Conservation (phyloP, 495 filamentous ascomycete genomes). For the Thermothielavioides terrestris region DNA sequence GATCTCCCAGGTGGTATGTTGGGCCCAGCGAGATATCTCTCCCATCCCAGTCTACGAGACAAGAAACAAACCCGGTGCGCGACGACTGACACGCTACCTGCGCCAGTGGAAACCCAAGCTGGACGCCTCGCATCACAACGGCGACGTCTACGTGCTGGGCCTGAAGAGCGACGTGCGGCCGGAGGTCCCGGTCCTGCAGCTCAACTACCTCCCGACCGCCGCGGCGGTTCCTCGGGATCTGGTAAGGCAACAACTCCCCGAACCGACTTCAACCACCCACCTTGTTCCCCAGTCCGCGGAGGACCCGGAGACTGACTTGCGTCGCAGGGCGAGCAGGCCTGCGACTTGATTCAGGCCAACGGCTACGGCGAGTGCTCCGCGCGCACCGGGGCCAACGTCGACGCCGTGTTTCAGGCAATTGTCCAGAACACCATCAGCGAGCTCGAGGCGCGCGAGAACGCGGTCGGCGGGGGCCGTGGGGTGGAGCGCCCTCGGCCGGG, state of each 20-base stretch:
- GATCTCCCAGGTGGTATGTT: constrained; percentile 10
- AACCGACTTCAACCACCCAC: background rate
- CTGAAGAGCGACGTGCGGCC: constrained; percentile 20
- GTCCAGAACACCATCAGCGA: constrained; percentile 1
- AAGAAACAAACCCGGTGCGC: too few relatives aligned
- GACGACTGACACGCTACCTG: background rate
- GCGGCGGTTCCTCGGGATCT: constrained; percentile 2
- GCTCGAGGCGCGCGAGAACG: constrained; percentile 1
- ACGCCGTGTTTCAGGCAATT: constrained; percentile 7
- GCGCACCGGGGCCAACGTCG: constrained; percentile 11
- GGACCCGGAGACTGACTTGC: too few relatives aligned
- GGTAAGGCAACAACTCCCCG: background rate
- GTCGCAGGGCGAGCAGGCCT: constrained; percentile 4
- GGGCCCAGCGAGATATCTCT: too few relatives aligned
- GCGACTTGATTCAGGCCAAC: background rate
- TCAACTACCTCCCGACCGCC: constrained; percentile 10
- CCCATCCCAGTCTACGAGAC: too few relatives aligned
- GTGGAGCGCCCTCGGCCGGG: background rate
- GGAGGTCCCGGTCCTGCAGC: background rate
- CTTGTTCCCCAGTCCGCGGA: too few relatives aligned
- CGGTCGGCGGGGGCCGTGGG: background rate
- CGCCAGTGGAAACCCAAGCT: constrained; percentile 24
- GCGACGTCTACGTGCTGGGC: constrained; percentile 20
- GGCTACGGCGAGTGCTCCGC: constrained; percentile 22
- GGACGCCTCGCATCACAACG: constrained; percentile 14